Conservation (phyloP, 768 basidiomycete genomes). For the Hysterangium stoloniferum region DNA sequence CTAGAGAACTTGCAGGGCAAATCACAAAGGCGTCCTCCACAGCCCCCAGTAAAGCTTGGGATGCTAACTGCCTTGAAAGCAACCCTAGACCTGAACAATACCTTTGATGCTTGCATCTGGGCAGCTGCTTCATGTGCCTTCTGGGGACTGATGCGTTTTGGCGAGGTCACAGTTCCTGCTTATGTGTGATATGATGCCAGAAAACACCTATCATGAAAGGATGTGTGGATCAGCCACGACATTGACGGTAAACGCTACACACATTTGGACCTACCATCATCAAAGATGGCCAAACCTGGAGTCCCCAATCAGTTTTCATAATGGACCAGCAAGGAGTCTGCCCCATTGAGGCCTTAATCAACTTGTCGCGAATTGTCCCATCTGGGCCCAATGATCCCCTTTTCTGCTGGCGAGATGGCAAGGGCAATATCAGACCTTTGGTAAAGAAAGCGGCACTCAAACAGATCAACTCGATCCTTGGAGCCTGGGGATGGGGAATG, state of each 20-base stretch:
- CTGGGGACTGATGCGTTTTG: conserved; percentile 33
- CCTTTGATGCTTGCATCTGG: conserved; percentile 36
- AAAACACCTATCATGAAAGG: conserved; percentile 21
- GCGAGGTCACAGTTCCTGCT: conserved; percentile 27
- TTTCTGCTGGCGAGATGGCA: conserved; percentile 29
- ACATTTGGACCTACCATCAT: conserved; percentile 24
- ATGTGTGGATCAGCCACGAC: conserved; percentile 20
- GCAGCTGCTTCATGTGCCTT: conserved; percentile 27
- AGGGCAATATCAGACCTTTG: conserved; percentile 25
- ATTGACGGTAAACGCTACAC: conserved; percentile 22
- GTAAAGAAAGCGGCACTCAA: conserved; percentile 20
- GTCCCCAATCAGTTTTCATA: conserved; percentile 27
- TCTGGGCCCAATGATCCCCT: conserved; percentile 24
- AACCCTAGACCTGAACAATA: conserved; percentile 17
- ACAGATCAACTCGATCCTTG: conserved; percentile 26
- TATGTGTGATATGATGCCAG: conserved; percentile 15
- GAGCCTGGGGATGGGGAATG: conserved; percentile 22
- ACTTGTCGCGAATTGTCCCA: conserved; percentile 23
- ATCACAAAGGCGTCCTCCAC: conserved; percentile 16
- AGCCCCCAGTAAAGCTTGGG: conserved; percentile 26
- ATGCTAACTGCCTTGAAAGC: conserved; percentile 24
- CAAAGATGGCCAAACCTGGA: conserved; percentile 30
- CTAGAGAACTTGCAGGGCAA: conserved; percentile 19
- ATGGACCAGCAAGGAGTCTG: conserved; percentile 20
- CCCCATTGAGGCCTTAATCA: conserved; percentile 24